phyloP scores from a whole-genome alignment of 192 early-diverging fungal genomes.

The Oehlia diaphana region DNA sequence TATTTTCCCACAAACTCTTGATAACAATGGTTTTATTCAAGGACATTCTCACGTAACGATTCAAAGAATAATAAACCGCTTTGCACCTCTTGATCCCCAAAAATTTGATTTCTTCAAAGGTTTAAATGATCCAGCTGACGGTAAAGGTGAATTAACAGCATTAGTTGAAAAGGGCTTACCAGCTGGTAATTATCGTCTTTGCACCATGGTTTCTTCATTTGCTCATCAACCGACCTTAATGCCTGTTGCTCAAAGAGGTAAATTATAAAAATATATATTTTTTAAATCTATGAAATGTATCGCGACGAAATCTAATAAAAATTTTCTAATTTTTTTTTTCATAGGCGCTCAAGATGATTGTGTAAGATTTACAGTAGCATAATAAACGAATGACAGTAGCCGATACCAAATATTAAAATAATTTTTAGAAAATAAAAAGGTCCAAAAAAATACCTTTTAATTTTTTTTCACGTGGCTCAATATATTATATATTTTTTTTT shows the following conservation, averaged over 20 bases:
- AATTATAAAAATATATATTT: no score
- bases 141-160: neutral
- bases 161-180: neutral
- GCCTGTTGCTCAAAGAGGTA: slow-evolving; percentile 32
- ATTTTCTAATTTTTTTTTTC: no score
- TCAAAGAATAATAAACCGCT: neutral
- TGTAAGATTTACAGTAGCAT: neutral
- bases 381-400: no score
- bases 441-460: no score
- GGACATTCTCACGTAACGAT: slow-evolving; percentile 14
- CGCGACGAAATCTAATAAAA: no score
- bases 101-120: slow-evolving; percentile 19
- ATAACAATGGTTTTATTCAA: neutral
- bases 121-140: neutral
- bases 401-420: no score
- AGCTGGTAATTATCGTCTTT: neutral
- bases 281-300: no score
- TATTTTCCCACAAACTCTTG: neutral
- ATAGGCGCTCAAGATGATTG: slow-evolving; percentile 24
- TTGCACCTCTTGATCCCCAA: neutral
- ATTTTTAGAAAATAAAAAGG: no score
- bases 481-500: no score
- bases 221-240: slow-evolving; percentile 23
- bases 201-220: slow-evolving; percentile 16
- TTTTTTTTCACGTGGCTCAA: no score